Percentiles rank a stretch among this genome's conserved stretches.
phyloP scores from a whole-genome alignment of 176 grass and related monocot genomes.

The Raddia distichophylla region DNA sequence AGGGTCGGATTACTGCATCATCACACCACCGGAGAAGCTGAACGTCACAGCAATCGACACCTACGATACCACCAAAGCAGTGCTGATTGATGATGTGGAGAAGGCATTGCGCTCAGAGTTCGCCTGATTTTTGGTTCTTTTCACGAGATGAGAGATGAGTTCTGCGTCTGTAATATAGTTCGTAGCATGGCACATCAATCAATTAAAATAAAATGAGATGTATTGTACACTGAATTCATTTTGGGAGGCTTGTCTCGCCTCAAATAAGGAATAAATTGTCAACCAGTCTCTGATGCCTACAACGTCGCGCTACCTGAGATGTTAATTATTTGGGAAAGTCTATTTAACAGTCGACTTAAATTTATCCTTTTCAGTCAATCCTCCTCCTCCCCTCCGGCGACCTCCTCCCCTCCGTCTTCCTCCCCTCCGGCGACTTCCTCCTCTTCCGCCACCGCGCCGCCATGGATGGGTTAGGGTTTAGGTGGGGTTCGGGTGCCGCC shows the following conservation, averaged over 20 bases:
- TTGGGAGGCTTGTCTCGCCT: background rate
- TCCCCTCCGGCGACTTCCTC: no score
- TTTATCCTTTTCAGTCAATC: no score
- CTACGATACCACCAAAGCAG: slow-evolving; percentile 81
- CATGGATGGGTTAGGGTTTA: no score
- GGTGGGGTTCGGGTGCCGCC: no score
- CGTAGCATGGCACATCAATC: slow-evolving; percentile 20
- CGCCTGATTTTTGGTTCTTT: slow-evolving; percentile 29
- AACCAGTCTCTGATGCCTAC: background rate
- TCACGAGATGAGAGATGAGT: background rate
- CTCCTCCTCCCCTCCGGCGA: no score
- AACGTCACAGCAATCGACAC: slow-evolving; percentile 81
- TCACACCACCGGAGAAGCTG: slow-evolving; percentile 89
- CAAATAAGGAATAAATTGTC: slow-evolving; percentile 35
- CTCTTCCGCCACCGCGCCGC: no score
- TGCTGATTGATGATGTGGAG: background rate
- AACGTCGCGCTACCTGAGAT: background rate
- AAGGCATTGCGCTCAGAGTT: background rate
- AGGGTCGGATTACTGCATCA: slow-evolving; percentile 94
- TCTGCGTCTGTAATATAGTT: slow-evolving; percentile 33
- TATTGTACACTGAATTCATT: background rate
- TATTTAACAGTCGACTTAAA: no score
- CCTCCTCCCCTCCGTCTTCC: no score
- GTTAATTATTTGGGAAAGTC: no score
- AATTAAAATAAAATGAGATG: slow-evolving; percentile 15